Percentiles rank a stretch among this genome's conserved stretches.
phyloP scores from a whole-genome alignment of 1,284 basidiomycete species.

The Anthracocystis setariae region DNA sequence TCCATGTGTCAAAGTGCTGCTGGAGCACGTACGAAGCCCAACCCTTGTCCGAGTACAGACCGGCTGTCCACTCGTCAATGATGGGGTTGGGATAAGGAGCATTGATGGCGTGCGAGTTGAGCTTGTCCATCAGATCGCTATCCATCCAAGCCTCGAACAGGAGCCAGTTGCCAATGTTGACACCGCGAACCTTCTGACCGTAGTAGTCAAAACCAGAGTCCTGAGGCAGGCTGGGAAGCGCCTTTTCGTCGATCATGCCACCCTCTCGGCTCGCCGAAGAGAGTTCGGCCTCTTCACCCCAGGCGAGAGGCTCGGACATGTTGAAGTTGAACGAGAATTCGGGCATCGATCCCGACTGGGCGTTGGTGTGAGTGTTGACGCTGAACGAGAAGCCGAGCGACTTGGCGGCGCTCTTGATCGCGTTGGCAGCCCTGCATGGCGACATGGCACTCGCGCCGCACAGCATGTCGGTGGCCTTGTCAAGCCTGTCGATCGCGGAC shows the following conservation, averaged over 20 bases:
- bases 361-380: conserved; percentile 24
- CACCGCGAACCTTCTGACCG: conserved; percentile 58
- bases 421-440: conserved; percentile 27
- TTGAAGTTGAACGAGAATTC: conserved; percentile 48
- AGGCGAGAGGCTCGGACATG: conserved; percentile 37
- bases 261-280: conserved; percentile 27
- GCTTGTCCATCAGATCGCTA: conserved; percentile 70
- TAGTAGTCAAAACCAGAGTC: conserved; percentile 58
- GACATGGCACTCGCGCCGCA: conserved; percentile 32
- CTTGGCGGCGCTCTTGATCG: conserved; percentile 40
- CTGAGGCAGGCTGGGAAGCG: conserved; percentile 35
- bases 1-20: conserved; percentile 82
- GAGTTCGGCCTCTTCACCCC: conserved; percentile 45
- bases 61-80: conserved; percentile 87
- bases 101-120: conserved; percentile 61
- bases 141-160: conserved; percentile 64
- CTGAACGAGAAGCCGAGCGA: conserved; percentile 45
- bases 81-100: conserved; percentile 54
- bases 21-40: conserved; percentile 53
- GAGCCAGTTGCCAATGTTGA: conserved; percentile 66
- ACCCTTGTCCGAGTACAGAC: conserved; percentile 71
- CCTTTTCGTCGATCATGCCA: conserved; percentile 16
- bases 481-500: conserved; percentile 37
- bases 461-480: conserved; percentile 27
- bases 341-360: conserved; percentile 13